Evolutionary conservation across 345 rosid genomes (phyloP).

Genomic region (Eucalyptus curtisii): DNA sequence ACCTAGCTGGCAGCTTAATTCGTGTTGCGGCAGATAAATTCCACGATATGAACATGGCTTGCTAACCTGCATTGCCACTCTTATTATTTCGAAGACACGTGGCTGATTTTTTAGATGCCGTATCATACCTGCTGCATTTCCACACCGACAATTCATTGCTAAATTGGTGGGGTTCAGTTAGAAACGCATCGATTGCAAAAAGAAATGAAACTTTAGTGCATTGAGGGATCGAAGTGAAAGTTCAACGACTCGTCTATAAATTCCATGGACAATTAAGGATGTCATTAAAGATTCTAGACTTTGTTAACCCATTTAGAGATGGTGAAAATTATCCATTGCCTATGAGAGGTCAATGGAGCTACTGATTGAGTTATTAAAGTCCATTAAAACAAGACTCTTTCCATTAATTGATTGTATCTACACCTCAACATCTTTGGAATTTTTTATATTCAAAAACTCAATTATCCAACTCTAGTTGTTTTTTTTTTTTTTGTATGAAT

Average conservation of each 20-base stretch:
- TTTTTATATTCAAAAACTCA: too few species aligned
- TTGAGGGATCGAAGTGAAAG: not conserved
- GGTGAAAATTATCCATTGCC: not conserved
- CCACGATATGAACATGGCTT: not conserved
- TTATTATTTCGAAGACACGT: not conserved
- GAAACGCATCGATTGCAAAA: not conserved
- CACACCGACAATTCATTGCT: not conserved
- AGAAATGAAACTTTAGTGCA: not conserved
- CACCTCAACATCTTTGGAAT: rapidly evolving
- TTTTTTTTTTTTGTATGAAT: not conserved
- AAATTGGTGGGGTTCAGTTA: not conserved
- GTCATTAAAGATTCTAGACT: not conserved
- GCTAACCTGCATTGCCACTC: not conserved
- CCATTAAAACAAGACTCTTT: not conserved
- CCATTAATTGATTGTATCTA: too few species aligned
- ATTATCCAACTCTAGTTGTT: rapidly evolving
- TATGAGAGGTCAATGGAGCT: not conserved
- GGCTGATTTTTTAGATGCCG: not conserved
- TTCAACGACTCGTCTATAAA: not conserved
- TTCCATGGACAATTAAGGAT: too few species aligned
- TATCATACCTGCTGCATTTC: not conserved
- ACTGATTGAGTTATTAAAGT: rapidly evolving
- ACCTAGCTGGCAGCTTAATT: not conserved
- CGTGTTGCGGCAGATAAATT: not conserved
- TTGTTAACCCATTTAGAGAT: not conserved